These are phyloP conservation scores for Kwoniella sp. DNA, from an alignment of 768 basidiomycete species.

Conservation along the genomic window DNA sequence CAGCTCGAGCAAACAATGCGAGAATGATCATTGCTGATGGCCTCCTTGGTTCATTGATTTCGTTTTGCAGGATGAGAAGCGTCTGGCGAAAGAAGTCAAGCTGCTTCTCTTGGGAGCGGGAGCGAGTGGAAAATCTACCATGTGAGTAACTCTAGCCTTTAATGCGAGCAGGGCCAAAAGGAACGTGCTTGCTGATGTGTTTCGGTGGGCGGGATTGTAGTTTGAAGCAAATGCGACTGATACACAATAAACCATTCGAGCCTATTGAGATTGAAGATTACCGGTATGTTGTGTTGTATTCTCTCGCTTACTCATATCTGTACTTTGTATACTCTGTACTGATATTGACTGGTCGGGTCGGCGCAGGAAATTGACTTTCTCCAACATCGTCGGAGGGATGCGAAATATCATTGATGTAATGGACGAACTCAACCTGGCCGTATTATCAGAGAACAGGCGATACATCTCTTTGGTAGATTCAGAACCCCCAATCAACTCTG, in stretches of 20 bases:
- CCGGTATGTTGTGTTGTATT: constrained; percentile 49
- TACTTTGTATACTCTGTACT: too few relatives aligned
- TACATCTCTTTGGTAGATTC: constrained; percentile 68
- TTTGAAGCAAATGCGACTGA: constrained; percentile 89
- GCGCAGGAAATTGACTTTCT: constrained; percentile 80
- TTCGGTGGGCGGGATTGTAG: background rate
- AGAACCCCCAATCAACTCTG: constrained; percentile 72
- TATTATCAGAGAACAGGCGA: constrained; percentile 64
- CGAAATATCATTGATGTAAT: constrained; percentile 79
- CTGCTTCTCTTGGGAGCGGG: constrained; percentile 88
- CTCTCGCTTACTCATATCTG: too few relatives aligned
- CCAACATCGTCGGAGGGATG: constrained; percentile 85
- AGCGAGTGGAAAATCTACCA: constrained; percentile 89
- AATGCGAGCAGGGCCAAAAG: too few relatives aligned
- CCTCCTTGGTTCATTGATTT: constrained; percentile 13
- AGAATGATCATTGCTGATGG: background rate
- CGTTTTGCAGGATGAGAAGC: constrained; percentile 67
- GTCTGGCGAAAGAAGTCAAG: constrained; percentile 64
- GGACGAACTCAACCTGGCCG: constrained; percentile 81
- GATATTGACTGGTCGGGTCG: too few relatives aligned
- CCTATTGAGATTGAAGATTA: constrained; percentile 80
- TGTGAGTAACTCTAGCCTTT: too few relatives aligned
- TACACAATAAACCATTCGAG: constrained; percentile 83
- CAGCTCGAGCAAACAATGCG: background rate
- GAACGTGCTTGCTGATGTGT: background rate